These are phyloP conservation scores for Candida michaelii DNA, from an alignment of 805 yeast genomes.

Conservation along the genomic window DNA sequence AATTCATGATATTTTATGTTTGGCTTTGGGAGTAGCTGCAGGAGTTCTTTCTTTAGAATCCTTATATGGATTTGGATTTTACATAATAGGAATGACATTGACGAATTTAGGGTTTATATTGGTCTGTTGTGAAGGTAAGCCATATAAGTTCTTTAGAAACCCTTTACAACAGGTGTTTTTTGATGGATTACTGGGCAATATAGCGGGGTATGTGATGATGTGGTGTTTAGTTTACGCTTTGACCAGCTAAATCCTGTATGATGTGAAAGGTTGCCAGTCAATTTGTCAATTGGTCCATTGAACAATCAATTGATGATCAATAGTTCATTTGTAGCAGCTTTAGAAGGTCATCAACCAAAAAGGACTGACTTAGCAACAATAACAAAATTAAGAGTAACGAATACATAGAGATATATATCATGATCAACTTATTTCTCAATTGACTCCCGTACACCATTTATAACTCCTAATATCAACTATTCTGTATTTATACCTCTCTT, in stretches of 20 bases:
- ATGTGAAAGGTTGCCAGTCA: no score
- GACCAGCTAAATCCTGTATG: no score
- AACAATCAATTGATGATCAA: no score
- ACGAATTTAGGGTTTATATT: constrained; percentile 28
- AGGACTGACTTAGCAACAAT: no score
- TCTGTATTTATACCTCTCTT: no score
- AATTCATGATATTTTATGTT: constrained; percentile 38
- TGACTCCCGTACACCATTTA: no score
- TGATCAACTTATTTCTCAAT: not conserved
- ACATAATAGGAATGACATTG: constrained; percentile 31
- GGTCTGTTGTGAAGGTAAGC: constrained; percentile 32
- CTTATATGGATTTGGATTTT: constrained; percentile 34
- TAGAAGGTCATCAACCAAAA: no score
- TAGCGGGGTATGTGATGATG: constrained; percentile 46
- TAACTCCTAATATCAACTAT: no score
- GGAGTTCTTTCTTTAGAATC: constrained; percentile 42
- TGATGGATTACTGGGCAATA: constrained; percentile 29
- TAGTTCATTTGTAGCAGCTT: no score
- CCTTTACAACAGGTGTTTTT: constrained; percentile 36
- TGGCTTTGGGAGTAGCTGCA: constrained; percentile 40
- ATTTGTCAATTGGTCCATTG: no score
- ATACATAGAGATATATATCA: no score
- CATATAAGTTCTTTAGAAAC: constrained; percentile 24
- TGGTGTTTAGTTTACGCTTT: constrained; percentile 48
- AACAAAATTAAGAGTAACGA: no score